phyloP scores from a whole-genome alignment of 2,329 filamentous ascomycete species.

The Botrytis porri region DNA sequence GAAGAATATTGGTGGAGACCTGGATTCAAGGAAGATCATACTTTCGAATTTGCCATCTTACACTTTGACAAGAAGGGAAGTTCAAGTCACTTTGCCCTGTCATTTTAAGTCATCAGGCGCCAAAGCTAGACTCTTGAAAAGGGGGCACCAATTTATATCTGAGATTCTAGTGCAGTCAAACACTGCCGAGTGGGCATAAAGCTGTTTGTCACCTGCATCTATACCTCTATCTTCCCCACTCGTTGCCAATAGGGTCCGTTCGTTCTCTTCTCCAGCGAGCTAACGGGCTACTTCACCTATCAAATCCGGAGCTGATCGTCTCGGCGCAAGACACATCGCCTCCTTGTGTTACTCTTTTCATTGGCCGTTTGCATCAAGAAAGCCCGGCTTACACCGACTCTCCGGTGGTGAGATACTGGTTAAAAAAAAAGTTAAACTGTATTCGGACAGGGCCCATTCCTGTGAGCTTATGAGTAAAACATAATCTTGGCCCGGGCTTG shows the following conservation, averaged over 20 bases:
- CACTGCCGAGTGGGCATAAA: slow-evolving; percentile 32
- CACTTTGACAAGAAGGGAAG: slow-evolving; percentile 3
- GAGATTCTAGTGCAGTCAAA: slow-evolving; percentile 23
- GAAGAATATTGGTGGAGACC: slow-evolving; percentile 1
- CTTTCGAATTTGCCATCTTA: not conserved
- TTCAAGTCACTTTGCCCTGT: slow-evolving; percentile 12
- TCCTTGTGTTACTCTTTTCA: slow-evolving; percentile 19
- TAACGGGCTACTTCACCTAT: slow-evolving; percentile 25
- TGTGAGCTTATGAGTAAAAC: slow-evolving; percentile 23
- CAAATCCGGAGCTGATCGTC: slow-evolving; percentile 22
- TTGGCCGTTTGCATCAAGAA: slow-evolving; percentile 24
- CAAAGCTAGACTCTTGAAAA: slow-evolving; percentile 23
- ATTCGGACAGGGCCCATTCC: slow-evolving; percentile 24
- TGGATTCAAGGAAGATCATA: not conserved
- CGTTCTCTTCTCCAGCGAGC: slow-evolving; percentile 18
- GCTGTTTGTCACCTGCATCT: slow-evolving; percentile 31
- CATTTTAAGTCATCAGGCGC: slow-evolving; percentile 25
- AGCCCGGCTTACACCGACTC: slow-evolving; percentile 22
- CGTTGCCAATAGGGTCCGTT: slow-evolving; percentile 21
- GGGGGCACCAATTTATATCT: slow-evolving; percentile 30
- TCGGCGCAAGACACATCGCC: slow-evolving; percentile 14
- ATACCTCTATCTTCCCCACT: slow-evolving; percentile 32
- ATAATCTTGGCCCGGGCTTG: slow-evolving; percentile 18
- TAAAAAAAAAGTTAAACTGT: slow-evolving; percentile 19
- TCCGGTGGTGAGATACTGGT: slow-evolving; percentile 19